Evolutionary conservation across 805 yeast genomes (phyloP), one percentile per base, ranked within the genome.

Genomic region (Monosporozyma aquatica): DNA sequence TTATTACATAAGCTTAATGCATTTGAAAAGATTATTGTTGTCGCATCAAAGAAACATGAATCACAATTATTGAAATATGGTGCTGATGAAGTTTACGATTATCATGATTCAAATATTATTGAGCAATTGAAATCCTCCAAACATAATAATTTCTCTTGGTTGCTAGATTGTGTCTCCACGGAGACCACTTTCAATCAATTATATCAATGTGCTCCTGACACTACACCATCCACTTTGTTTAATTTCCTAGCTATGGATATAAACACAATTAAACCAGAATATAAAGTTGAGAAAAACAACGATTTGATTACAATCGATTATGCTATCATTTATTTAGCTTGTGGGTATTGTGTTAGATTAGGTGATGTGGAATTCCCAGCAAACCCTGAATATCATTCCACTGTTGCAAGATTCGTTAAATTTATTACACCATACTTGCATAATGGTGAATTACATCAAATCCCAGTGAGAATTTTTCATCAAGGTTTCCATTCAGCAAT

Each of bases 11-110:
- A 62, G 21, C 46, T 72, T 8, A 48, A 50, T 25, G 75, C 71
- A 10, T 67, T 51, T 50, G 42, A 47, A 5, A 67, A 64, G 30
- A 70, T 73, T 40, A 56, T 70, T 36, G 69, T 70, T 3, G 69
- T 73, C 21, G 76, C 81, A 11, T 71, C 78, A 3, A 51, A 60
- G 43, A 69, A 68, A 49, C 61, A 74, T 53, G 62, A 59, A 46
- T 63, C 61, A 9, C 53, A 50, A 30, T 54, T 75, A 48, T 65
- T 63, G 49, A 39, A 54, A 1, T 47, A 70, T 17, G 80, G 80
- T 46, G 80, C 78, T 23, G 69, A 66, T 44, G 62, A 58, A 17
- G 61, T 67, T 9, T 63, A 73, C 43, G 80, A 77, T 48, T 72
- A 72, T 50, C 61, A 59, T 44, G 74, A 70, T 43, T 46, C 58